phyloP scores from a whole-genome alignment of 768 basidiomycete genomes.

The Lactifluus echinatus region DNA sequence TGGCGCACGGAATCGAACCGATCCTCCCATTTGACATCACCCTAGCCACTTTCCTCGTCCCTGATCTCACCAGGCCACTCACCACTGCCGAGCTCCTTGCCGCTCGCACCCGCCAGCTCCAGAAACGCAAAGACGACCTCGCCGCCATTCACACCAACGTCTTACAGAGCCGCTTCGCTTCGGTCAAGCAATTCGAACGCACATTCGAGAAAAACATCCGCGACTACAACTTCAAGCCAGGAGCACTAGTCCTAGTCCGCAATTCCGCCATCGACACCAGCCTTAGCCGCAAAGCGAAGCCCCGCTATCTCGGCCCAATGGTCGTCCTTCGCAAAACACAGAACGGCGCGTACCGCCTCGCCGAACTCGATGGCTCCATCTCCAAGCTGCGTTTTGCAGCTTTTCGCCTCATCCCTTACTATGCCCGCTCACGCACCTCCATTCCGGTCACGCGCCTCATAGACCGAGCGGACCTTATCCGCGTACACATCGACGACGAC shows the following conservation, averaged over 20 bases:
- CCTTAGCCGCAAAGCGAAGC: too few relatives aligned
- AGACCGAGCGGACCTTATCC: too few relatives aligned
- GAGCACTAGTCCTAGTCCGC: constrained; percentile 22
- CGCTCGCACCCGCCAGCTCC: constrained; percentile 2
- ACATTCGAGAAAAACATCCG: constrained; percentile 12
- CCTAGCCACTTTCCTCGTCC: not conserved
- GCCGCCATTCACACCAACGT: not conserved
- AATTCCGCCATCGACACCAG: constrained; percentile 23
- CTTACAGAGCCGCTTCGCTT: not conserved
- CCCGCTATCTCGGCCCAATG: too few relatives aligned
- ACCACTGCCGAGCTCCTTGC: constrained; percentile 16
- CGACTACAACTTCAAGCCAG: constrained; percentile 23
- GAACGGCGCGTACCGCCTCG: too few relatives aligned
- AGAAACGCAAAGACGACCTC: constrained; percentile 11
- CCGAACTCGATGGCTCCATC: too few relatives aligned
- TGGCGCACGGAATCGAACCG: too few relatives aligned
- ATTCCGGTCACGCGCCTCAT: not conserved
- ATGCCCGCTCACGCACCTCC: too few relatives aligned
- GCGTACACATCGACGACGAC: too few relatives aligned
- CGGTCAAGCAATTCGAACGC: not conserved
- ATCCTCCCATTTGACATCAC: constrained; percentile 22
- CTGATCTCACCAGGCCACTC: not conserved
- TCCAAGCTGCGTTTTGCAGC: constrained; percentile 11
- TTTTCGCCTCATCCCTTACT: constrained; percentile 23
- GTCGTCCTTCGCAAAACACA: too few relatives aligned